phyloP scores from a whole-genome alignment of 78 protist species.

The Guillardia theta region DNA sequence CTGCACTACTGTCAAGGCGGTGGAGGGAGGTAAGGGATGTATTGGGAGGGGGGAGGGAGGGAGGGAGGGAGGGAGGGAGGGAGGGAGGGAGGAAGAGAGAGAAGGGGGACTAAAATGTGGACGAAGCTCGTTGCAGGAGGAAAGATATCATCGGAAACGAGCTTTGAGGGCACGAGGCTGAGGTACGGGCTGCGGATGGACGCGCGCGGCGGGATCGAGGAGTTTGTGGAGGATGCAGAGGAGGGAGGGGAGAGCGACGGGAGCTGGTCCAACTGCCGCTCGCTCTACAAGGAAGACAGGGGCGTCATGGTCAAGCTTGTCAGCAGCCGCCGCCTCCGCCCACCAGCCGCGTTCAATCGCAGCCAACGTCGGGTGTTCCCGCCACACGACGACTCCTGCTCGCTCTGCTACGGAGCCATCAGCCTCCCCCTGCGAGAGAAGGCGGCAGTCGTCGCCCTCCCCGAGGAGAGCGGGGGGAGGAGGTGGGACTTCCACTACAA shows the following conservation, averaged over 20 bases:
- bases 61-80: background rate
- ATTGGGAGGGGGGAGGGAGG: background rate
- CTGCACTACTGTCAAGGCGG: no score
- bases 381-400: no score
- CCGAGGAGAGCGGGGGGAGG: background rate
- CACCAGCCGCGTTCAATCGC: no score
- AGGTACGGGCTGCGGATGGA: background rate
- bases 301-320: no score
- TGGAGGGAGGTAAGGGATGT: background rate
- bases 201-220: background rate
- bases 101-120: background rate
- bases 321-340: no score
- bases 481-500: background rate
- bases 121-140: background rate
- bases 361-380: no score
- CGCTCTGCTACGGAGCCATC: background rate
- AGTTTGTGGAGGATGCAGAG: background rate
- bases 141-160: no score
- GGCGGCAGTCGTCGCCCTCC: background rate
- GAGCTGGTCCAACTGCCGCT: background rate
- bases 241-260: background rate
- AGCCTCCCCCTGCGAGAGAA: background rate
- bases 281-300: background rate
- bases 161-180: background rate
- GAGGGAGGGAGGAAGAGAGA: background rate